Evolutionary conservation across 1,284 basidiomycete species (phyloP), one percentile per base, ranked within the genome.

Genomic region (Erythrobasidium hasegawianum): DNA sequence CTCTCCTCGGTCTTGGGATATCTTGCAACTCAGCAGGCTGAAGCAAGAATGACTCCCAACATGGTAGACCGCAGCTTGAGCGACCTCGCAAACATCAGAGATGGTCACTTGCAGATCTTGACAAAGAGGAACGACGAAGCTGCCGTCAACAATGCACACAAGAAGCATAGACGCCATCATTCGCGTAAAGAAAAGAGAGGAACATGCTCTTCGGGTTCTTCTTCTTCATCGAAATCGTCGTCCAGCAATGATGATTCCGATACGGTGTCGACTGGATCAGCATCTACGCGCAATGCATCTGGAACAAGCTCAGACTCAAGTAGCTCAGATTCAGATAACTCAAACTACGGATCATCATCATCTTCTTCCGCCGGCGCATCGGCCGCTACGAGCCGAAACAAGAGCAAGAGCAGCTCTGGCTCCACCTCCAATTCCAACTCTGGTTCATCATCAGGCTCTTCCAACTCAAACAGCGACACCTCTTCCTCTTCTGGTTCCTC

Each of bases 81-180:
- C 16, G 22, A 47, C 50, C 14, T 16, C 50, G 50, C 22, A 8
- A 16, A 53, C 14, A 5, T 53, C 26, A 5, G n/a, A 5, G 50
- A 53, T 20, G 50, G 50, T 5, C 62, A 65, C 47, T 45, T 65
- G 2, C 50, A 52, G 41, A 52, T 64, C 40, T 18, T 64, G 14
- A 64, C 53, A 29, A 57, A 56, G 61, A 54, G 56, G 61, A 33
- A 41, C 26, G 20, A 39, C 22, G 24, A 43, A 47, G 45, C n/a
- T n/a, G 50, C 50, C 20, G 50, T 53, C 50, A n/a, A 16, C 20
- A 16, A n/a, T 9, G 2, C 18, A 8, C 16, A 29, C 22, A 26
- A 20, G 20, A n/a, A 26, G 50, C 50, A 22, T 27, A n/a, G 43
- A 47, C 50, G 22, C 20, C 50, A 53, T 16, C 50, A 53, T 26